These are phyloP conservation scores for Adansonia madagascariensis DNA, from an alignment of 441 rosid genomes.

Conservation along the genomic window DNA sequence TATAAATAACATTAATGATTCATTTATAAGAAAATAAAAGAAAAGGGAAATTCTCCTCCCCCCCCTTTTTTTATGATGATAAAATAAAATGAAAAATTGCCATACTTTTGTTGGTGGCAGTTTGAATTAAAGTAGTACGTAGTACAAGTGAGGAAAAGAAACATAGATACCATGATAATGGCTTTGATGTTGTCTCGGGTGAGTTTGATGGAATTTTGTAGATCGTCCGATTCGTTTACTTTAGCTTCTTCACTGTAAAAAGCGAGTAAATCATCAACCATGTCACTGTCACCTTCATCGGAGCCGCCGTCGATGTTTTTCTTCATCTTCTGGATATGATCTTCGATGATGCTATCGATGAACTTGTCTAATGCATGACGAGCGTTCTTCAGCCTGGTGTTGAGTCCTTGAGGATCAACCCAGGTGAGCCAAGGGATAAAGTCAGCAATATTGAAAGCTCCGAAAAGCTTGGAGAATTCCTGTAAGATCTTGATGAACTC, in stretches of 20 bases:
- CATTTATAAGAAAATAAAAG: not conserved
- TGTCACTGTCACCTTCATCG: constrained; percentile 58
- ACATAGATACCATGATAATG: constrained; percentile 77
- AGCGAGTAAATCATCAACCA: constrained; percentile 91
- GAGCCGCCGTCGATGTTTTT: constrained; percentile 6
- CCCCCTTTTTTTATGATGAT: too few relatives aligned
- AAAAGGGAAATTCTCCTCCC: too few relatives aligned
- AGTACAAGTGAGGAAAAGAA: not conserved
- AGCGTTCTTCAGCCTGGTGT: constrained; percentile 56
- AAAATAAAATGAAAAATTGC: not conserved
- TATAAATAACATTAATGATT: not conserved
- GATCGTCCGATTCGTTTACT: constrained; percentile 59
- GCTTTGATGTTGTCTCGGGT: constrained; percentile 91
- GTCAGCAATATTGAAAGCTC: constrained; percentile 90
- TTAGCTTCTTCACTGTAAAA: constrained; percentile 72
- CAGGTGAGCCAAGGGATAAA: constrained; percentile 72
- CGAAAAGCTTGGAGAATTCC: constrained; percentile 92
- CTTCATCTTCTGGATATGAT: constrained; percentile 60
- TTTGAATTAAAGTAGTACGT: not conserved
- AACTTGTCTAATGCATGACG: constrained; percentile 67
- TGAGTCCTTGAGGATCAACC: constrained; percentile 82
- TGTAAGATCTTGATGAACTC: constrained; percentile 80
- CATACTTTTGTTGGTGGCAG: not conserved
- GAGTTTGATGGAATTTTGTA: constrained; percentile 66
- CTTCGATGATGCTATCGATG: constrained; percentile 76